Conservation (phyloP, 2,329 filamentous ascomycete species). For the Verticillium dahliae region DNA sequence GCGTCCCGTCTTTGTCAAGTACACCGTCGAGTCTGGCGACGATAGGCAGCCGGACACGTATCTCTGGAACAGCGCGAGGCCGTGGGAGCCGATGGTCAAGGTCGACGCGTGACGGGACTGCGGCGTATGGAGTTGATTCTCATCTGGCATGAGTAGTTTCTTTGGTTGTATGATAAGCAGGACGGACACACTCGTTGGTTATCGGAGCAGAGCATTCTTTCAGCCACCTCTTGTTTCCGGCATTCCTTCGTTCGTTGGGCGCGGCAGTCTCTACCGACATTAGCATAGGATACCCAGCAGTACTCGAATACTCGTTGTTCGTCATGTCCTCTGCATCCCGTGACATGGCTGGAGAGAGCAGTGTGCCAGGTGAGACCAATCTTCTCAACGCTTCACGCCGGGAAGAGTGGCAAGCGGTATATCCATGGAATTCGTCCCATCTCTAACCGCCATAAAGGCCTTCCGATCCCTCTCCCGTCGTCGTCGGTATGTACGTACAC, state of each 20-base stretch:
- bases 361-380: not conserved
- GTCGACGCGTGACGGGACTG: conserved; percentile 20
- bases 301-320: not conserved
- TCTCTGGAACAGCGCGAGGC: conserved; percentile 31
- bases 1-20: conserved; percentile 27
- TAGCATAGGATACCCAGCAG: not conserved
- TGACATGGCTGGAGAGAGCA: not conserved
- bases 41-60: conserved; percentile 26
- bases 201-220: not conserved
- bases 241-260: not conserved
- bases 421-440: conserved; percentile 25
- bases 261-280: not conserved
- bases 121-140: not conserved
- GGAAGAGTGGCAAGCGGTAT: not conserved
- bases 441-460: not conserved
- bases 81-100: conserved; percentile 37
- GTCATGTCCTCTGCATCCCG: not conserved
- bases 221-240: not conserved
- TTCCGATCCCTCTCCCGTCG: not conserved
- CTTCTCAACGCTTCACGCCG: not conserved
- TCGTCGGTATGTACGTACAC: conserved; percentile 1
- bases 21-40: conserved; percentile 20
- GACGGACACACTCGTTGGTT: not conserved
- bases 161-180: not conserved
- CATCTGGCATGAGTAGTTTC: not conserved